Evolutionary conservation across 2,329 filamentous ascomycete species (phyloP).

Genomic region (Allantophomopsis cytisporea): DNA sequence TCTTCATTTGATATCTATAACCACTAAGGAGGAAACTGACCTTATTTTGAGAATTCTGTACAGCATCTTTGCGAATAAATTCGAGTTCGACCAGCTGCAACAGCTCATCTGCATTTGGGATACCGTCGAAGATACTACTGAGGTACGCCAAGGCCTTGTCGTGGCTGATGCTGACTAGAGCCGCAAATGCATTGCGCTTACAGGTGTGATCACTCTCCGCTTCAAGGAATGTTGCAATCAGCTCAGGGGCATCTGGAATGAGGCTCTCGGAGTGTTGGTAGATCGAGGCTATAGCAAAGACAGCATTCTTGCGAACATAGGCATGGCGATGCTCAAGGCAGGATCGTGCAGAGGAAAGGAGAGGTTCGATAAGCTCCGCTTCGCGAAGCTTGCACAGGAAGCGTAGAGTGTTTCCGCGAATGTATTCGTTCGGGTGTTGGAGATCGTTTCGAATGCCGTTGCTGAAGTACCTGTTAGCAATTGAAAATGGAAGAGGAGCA

Average conservation of each 20-base stretch:
- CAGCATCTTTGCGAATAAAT: constrained; percentile 95
- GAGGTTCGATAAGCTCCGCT: constrained; percentile 87
- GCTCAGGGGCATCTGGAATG: constrained; percentile 89
- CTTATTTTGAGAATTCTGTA: constrained; percentile 91
- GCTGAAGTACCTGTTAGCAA: constrained; percentile 29
- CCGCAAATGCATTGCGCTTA: constrained; percentile 95
- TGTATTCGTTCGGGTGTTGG: constrained; percentile 96
- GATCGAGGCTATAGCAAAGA: constrained; percentile 88
- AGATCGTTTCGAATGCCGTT: constrained; percentile 97
- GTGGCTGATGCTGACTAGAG: constrained; percentile 81
- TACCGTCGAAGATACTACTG: constrained; percentile 79
- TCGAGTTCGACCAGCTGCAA: constrained; percentile 88
- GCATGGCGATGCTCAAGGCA: constrained; percentile 95
- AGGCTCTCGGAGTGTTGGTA: constrained; percentile 80
- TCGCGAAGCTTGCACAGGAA: constrained; percentile 96
- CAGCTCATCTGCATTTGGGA: constrained; percentile 88
- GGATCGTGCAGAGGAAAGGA: constrained; percentile 79
- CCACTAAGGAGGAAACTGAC: constrained; percentile 25
- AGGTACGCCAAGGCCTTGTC: constrained; percentile 84
- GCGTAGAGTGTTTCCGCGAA: constrained; percentile 92
- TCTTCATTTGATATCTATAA: not conserved
- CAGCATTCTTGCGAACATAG: constrained; percentile 96
- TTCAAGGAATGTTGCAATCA: constrained; percentile 80
- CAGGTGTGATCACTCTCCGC: constrained; percentile 87
- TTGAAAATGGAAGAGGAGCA: constrained; percentile 1